Conservation (phyloP, 2,329 filamentous ascomycete genomes). For the Aspergillus alliaceus region DNA sequence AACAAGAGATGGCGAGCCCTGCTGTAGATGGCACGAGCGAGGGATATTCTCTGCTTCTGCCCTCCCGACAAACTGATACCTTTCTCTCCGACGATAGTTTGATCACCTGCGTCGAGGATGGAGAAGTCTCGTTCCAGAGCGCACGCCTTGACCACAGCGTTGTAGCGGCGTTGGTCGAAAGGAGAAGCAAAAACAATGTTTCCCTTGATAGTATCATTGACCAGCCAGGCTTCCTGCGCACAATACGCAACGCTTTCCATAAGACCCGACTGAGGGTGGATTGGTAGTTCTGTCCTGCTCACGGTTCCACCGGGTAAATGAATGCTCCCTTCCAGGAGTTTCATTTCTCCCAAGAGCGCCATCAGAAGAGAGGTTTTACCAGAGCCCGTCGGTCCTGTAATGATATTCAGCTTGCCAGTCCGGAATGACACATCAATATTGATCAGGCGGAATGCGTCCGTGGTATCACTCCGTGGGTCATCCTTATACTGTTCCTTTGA, state of each 20-base stretch:
- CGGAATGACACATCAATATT: constrained; percentile 80
- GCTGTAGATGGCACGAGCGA: constrained; percentile 96
- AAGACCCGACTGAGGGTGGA: constrained; percentile 79
- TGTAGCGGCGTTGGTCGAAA: constrained; percentile 79
- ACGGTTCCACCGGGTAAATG: constrained; percentile 82
- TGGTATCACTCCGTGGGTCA: constrained; percentile 61
- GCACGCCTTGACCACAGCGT: constrained; percentile 84
- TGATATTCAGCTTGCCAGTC: constrained; percentile 84
- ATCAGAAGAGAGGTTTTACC: constrained; percentile 96
- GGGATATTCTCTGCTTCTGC: constrained; percentile 94
- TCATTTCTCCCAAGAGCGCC: constrained; percentile 97
- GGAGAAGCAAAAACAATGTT: constrained; percentile 90
- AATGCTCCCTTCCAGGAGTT: constrained; percentile 73
- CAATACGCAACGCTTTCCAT: constrained; percentile 95
- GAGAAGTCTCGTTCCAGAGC: constrained; percentile 87
- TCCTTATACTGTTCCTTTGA: constrained; percentile 54
- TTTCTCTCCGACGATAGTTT: constrained; percentile 94
- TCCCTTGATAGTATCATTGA: constrained; percentile 92
- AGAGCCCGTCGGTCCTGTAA: constrained; percentile 88
- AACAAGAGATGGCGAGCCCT: constrained; percentile 87
- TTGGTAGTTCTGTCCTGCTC: constrained; percentile 73
- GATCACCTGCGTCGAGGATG: constrained; percentile 87
- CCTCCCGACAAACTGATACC: constrained; percentile 95
- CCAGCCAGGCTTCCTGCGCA: constrained; percentile 93
- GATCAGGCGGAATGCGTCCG: constrained; percentile 78